phyloP scores from a whole-genome alignment of 148 eudicot species.

The Camellia lanceoleosa region DNA sequence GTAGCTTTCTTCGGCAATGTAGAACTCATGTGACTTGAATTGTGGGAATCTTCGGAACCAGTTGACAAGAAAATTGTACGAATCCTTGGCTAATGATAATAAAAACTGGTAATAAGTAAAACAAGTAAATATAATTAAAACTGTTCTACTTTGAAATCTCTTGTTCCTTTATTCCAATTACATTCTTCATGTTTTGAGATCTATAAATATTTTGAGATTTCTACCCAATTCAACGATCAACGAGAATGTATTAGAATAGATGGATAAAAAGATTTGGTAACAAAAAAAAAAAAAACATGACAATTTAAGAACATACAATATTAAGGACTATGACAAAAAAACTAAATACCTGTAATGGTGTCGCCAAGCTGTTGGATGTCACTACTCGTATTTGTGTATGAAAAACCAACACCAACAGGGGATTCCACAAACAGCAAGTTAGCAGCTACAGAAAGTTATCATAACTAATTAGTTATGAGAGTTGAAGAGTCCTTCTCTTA shows the following conservation, averaged over 20 bases:
- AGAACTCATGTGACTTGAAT: slow-evolving; percentile 73
- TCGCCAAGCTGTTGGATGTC: slow-evolving; percentile 74
- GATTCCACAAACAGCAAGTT: slow-evolving; percentile 80
- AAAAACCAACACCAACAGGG: slow-evolving; percentile 87
- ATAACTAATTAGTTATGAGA: background rate
- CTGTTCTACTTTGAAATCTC: too few species aligned
- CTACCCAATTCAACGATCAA: too few species aligned
- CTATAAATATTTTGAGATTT: too few species aligned
- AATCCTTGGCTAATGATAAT: slow-evolving; percentile 54
- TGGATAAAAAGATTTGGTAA: too few species aligned
- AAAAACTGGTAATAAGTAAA: background rate
- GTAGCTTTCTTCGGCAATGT: slow-evolving; percentile 85
- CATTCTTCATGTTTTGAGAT: too few species aligned
- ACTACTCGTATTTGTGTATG: slow-evolving; percentile 70
- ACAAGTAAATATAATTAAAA: background rate
- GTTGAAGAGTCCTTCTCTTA: background rate
- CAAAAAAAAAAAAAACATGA: background rate
- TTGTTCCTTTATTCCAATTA: too few species aligned
- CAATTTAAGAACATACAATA: background rate
- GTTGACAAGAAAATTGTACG: slow-evolving; percentile 56
- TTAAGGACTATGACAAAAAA: background rate
- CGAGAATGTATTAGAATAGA: too few species aligned
- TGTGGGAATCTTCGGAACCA: slow-evolving; percentile 90
- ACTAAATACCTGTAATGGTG: slow-evolving; percentile 42
- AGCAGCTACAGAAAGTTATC: slow-evolving; percentile 44